phyloP scores from a whole-genome alignment of 805 yeast species.

The Wickerhamiella slavikovae region DNA sequence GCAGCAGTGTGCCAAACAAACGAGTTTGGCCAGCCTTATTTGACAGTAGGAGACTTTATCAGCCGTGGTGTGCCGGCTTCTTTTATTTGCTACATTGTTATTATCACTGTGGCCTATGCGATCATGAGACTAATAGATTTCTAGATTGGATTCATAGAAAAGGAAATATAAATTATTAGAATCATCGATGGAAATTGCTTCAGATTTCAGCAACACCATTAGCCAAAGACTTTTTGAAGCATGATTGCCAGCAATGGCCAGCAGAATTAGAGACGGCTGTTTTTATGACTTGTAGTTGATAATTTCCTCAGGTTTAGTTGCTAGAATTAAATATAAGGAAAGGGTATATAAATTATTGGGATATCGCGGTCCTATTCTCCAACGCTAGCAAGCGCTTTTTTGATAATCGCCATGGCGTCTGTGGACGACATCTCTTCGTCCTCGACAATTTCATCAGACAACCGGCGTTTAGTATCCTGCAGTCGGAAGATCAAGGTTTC shows the following conservation, averaged over 20 bases:
- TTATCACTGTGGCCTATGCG: conserved; percentile 62
- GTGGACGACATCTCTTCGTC: conserved; percentile 11
- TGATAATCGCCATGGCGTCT: conserved; percentile 13
- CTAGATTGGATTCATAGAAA: conserved; percentile 10
- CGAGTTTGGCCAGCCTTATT: conserved; percentile 75
- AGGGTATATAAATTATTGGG: too few relatives aligned
- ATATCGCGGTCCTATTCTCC: too few relatives aligned
- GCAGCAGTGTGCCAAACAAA: conserved; percentile 91
- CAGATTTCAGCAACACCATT: too few relatives aligned
- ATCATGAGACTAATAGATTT: conserved; percentile 41
- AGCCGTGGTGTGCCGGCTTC: conserved; percentile 84
- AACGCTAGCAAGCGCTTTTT: too few relatives aligned
- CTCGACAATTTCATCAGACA: conserved; percentile 18
- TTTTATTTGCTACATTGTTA: conserved; percentile 45
- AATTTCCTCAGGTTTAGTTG: too few relatives aligned
- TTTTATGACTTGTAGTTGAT: too few relatives aligned
- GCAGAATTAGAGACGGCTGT: too few relatives aligned
- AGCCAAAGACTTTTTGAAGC: not conserved
- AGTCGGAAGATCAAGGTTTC: conserved; percentile 22
- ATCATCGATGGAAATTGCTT: not conserved
- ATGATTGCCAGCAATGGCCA: too few relatives aligned
- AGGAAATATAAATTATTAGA: not conserved
- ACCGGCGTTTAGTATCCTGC: conserved; percentile 19
- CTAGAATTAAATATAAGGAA: too few relatives aligned
- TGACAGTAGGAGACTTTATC: conserved; percentile 71